Evolutionary conservation across 306 rosid genomes (phyloP).

Genomic region (Vigna angularis): DNA sequence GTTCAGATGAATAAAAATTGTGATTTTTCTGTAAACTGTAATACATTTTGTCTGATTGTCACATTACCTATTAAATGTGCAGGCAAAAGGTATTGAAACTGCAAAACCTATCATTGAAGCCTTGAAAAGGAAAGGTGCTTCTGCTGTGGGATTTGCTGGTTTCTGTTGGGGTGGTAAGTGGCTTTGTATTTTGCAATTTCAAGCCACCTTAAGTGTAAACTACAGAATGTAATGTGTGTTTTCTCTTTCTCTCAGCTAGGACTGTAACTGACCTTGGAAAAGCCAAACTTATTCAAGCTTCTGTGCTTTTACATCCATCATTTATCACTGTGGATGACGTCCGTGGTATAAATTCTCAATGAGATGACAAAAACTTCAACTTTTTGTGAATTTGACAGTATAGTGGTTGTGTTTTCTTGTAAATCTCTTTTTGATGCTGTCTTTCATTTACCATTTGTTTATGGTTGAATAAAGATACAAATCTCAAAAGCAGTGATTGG

Average conservation of each 20-base stretch:
- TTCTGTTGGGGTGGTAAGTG: slow-evolving; percentile 87
- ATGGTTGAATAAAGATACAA: too few species aligned
- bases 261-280: slow-evolving; percentile 61
- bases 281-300: slow-evolving; percentile 52
- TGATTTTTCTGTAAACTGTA: background rate
- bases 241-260: slow-evolving; percentile 56
- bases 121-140: slow-evolving; percentile 55
- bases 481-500: background rate
- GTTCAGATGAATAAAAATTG: too few species aligned
- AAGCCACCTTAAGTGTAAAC: background rate
- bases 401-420: too few species aligned
- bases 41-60: background rate
- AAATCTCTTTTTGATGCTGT: background rate
- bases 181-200: slow-evolving; percentile 1
- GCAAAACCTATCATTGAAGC: slow-evolving; percentile 63
- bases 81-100: slow-evolving; percentile 65
- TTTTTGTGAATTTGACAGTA: too few species aligned
- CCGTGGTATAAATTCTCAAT: slow-evolving; percentile 51
- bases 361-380: too few species aligned
- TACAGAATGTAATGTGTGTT: background rate
- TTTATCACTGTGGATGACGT: slow-evolving; percentile 61
- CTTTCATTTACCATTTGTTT: too few species aligned
- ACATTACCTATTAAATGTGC: background rate
- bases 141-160: slow-evolving; percentile 69
- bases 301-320: slow-evolving; percentile 70